These are phyloP conservation scores for Hemisphaericaspora lyxosophila DNA, from an alignment of 1,139 yeast genomes.

Conservation along the genomic window DNA sequence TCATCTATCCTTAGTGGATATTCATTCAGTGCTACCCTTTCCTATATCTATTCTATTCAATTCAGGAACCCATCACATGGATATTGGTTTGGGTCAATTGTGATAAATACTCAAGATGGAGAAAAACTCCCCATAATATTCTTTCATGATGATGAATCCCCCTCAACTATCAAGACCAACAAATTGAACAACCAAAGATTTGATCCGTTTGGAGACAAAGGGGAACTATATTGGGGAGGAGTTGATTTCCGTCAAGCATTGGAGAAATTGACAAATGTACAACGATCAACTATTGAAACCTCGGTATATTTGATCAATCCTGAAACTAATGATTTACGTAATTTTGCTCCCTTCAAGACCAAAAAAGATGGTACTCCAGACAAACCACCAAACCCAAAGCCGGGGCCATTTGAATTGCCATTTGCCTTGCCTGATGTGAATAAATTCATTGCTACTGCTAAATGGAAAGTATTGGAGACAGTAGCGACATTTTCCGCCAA, in stretches of 20 bases:
- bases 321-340: conserved; percentile 69
- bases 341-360: conserved; percentile 61
- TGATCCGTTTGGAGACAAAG: conserved; percentile 69
- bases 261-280: conserved; percentile 56
- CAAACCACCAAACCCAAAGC: conserved; percentile 9
- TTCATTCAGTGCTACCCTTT: conserved; percentile 61
- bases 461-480: conserved; percentile 84
- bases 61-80: conserved; percentile 80
- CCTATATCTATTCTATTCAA: conserved; percentile 73
- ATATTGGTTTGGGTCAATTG: conserved; percentile 89
- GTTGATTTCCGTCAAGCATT: conserved; percentile 64
- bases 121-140: conserved; percentile 78
- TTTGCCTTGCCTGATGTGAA: conserved; percentile 43
- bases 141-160: conserved; percentile 87
- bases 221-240: conserved; percentile 88
- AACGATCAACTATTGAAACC: conserved; percentile 68
- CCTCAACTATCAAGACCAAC: conserved; percentile 67
- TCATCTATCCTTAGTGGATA: conserved; percentile 56
- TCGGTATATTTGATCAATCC: conserved; percentile 80
- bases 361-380: conserved; percentile 20
- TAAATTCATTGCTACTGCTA: conserved; percentile 61
- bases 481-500: conserved; percentile 79
- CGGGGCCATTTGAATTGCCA: conserved; percentile 7
- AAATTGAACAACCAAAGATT: conserved; percentile 60
- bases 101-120: conserved; percentile 68